These are phyloP conservation scores for Diaporthe citriasiana DNA, from an alignment of 2,329 filamentous ascomycete species.

Conservation along the genomic window DNA sequence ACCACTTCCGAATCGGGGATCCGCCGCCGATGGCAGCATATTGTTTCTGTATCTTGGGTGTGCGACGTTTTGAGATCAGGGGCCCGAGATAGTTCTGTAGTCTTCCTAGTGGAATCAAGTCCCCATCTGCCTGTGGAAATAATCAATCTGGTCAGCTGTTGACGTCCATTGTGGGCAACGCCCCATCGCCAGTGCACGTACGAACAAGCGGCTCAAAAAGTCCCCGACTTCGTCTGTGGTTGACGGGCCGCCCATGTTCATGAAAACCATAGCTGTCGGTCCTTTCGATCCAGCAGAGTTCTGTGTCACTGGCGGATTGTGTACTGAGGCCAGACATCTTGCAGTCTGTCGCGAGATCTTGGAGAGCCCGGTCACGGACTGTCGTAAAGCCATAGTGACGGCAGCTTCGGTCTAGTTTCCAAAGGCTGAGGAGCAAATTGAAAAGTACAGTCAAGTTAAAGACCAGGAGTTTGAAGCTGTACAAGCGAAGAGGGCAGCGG, in stretches of 20 bases:
- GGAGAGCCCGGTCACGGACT: conserved; percentile 55
- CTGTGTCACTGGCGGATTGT: conserved; percentile 83
- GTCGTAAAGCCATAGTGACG: conserved; percentile 56
- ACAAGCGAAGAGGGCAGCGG: too few relatives aligned
- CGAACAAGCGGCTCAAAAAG: conserved; percentile 93
- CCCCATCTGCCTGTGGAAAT: conserved; percentile 80
- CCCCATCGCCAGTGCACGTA: conserved; percentile 60
- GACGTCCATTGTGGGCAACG: neutral
- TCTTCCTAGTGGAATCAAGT: conserved; percentile 94
- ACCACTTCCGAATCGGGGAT: conserved; percentile 99
- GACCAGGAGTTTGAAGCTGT: too few relatives aligned
- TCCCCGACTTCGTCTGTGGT: conserved; percentile 89
- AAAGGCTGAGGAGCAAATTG: neutral
- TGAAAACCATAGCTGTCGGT: conserved; percentile 96
- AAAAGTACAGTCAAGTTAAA: neutral
- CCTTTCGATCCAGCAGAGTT: conserved; percentile 78
- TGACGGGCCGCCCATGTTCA: conserved; percentile 98
- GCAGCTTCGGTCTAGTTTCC: conserved; percentile 33
- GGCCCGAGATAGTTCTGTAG: conserved; percentile 93
- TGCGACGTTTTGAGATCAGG: conserved; percentile 86
- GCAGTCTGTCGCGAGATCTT: conserved; percentile 47
- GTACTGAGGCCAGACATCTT: conserved; percentile 69
- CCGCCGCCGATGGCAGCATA: conserved; percentile 96
- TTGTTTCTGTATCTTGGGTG: conserved; percentile 96
- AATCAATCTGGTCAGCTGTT: conserved; percentile 19